These are phyloP conservation scores for Hymenoscyphus fraxineus DNA, from an alignment of 2,329 filamentous ascomycete species.

Conservation along the genomic window DNA sequence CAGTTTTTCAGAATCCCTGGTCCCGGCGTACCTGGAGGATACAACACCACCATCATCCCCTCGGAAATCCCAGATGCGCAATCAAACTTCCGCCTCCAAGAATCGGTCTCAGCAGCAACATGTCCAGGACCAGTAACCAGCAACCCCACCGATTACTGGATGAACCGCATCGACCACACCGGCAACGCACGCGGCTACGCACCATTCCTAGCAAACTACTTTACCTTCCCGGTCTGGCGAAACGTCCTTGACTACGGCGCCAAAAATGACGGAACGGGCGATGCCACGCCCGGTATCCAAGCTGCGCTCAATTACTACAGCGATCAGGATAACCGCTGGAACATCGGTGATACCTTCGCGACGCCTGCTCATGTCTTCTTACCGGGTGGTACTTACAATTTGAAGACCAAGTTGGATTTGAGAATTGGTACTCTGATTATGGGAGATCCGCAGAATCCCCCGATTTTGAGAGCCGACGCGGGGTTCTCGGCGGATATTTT, in stretches of 20 bases:
- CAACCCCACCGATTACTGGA: not conserved
- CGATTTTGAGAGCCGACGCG: conserved; percentile 67
- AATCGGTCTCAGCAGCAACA: not conserved
- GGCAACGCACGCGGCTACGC: not conserved
- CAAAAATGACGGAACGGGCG: conserved; percentile 61
- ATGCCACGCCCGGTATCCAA: conserved; percentile 60
- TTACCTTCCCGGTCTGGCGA: conserved; percentile 43
- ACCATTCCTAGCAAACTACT: conserved; percentile 6
- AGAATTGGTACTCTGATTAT: conserved; percentile 45
- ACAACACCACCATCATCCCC: not conserved
- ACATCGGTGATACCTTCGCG: not conserved
- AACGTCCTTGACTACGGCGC: conserved; percentile 73
- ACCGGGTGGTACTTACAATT: not conserved
- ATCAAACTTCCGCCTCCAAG: not conserved
- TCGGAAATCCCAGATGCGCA: not conserved
- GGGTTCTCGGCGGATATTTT: conserved; percentile 47
- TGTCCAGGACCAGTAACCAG: conserved; percentile 3
- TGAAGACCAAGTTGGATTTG: not conserved
- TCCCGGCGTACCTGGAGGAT: not conserved
- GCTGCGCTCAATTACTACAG: conserved; percentile 51
- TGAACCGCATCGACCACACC: conserved; percentile 4
- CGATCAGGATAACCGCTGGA: not conserved
- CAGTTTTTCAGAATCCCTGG: not conserved
- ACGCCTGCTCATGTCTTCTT: conserved; percentile 4
- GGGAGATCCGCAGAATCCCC: conserved; percentile 68